A percentile compares a stretch with the other conserved stretches of the same genome.
Evolutionary conservation across 208 protist species (phyloP).

Genomic region (Phytomonas francai): DNA sequence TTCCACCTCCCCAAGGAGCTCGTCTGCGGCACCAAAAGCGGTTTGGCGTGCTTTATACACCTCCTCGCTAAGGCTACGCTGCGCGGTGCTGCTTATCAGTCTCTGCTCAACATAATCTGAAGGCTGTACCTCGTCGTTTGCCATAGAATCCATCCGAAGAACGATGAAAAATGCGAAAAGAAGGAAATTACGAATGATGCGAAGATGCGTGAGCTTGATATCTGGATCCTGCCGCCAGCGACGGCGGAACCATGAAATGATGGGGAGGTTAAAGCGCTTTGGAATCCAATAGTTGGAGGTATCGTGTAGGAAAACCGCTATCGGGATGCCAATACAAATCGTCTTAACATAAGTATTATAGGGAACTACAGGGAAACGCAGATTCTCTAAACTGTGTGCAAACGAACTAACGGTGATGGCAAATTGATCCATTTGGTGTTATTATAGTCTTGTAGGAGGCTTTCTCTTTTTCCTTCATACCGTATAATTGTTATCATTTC

Average conservation of each 20-base stretch:
- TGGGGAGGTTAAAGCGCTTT: slow-evolving; percentile 31
- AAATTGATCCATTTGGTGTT: slow-evolving; percentile 51
- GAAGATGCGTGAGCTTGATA: slow-evolving; percentile 41
- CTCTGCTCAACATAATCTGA: slow-evolving; percentile 69
- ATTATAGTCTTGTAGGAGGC: background rate
- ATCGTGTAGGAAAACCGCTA: slow-evolving; percentile 75
- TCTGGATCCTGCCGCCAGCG: slow-evolving; percentile 57
- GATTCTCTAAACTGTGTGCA: slow-evolving; percentile 55
- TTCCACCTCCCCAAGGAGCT: slow-evolving; percentile 66
- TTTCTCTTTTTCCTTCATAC: background rate
- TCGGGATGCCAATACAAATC: slow-evolving; percentile 54
- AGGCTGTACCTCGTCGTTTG: slow-evolving; percentile 34
- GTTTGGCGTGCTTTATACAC: slow-evolving; percentile 49
- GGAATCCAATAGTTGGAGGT: slow-evolving; percentile 74
- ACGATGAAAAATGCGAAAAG: slow-evolving; percentile 68
- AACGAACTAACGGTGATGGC: slow-evolving; percentile 56
- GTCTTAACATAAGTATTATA: slow-evolving; percentile 49
- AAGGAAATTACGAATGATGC: slow-evolving; percentile 48
- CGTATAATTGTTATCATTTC: background rate
- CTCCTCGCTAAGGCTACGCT: slow-evolving; percentile 40
- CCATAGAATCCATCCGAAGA: slow-evolving; percentile 31
- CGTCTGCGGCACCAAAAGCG: slow-evolving; percentile 57
- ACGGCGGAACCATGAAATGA: slow-evolving; percentile 73
- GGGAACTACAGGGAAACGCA: slow-evolving; percentile 46
- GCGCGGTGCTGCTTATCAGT: slow-evolving; percentile 38